A percentile compares a stretch with the other conserved stretches of the same genome.
phyloP scores from a whole-genome alignment of 1,284 basidiomycete genomes.

The Apiotrichum montevideense region DNA sequence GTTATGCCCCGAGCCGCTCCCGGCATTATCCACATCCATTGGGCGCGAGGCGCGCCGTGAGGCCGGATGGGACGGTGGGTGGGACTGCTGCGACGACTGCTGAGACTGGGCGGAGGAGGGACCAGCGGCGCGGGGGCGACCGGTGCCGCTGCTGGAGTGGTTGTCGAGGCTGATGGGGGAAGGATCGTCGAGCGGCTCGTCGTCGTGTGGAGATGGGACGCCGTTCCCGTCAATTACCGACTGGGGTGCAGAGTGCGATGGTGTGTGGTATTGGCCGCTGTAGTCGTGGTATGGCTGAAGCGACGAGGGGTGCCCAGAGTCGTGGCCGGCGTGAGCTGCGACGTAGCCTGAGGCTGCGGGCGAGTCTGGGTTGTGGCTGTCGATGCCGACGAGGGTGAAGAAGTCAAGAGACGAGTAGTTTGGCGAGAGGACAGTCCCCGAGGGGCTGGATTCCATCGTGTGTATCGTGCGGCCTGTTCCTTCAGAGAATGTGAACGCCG shows the following conservation, averaged over 20 bases:
- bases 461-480: too few species aligned
- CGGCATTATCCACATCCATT: constrained; percentile 1
- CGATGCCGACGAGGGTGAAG: constrained; percentile 16
- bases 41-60: background rate
- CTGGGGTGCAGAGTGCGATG: background rate
- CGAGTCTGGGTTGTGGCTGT: constrained; percentile 4
- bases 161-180: constrained; percentile 16
- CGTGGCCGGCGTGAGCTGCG: background rate
- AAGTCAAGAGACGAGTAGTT: constrained; percentile 17
- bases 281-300: background rate
- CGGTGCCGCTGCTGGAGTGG: constrained; percentile 5
- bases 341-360: constrained; percentile 2
- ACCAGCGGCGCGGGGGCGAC: constrained; percentile 3
- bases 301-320: background rate
- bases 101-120: background rate
- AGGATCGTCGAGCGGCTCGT: constrained; percentile 17
- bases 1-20: constrained; percentile 2
- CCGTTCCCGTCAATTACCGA: background rate
- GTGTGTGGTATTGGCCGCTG: background rate
- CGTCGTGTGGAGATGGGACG: background rate
- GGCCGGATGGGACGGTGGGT: background rate
- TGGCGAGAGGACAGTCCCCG: background rate
- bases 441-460: constrained; percentile 2
- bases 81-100: background rate
- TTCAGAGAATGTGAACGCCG: too few species aligned